phyloP scores from a whole-genome alignment of 768 basidiomycete genomes.

The Rickenella mellea region DNA sequence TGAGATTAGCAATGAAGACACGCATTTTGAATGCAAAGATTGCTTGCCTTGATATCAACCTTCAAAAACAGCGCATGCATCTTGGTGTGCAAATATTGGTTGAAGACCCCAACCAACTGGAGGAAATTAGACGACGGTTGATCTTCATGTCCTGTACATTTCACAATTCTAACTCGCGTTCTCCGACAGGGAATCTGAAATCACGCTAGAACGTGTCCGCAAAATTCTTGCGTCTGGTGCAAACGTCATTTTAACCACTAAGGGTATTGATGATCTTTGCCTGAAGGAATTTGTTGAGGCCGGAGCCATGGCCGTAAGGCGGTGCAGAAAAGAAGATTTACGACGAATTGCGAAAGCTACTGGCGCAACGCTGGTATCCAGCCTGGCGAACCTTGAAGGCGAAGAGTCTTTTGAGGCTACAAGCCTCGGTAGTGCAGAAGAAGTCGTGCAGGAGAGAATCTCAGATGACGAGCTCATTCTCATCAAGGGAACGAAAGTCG shows the following conservation, averaged over 20 bases:
- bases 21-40: conserved; percentile 91
- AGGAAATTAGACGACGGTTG: conserved; percentile 89
- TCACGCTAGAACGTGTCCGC: conserved; percentile 88
- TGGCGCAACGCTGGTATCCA: conserved; percentile 86
- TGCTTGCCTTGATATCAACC: conserved; percentile 96
- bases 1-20: conserved; percentile 84
- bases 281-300: conserved; percentile 98
- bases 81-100: conserved; percentile 95
- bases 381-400: conserved; percentile 91
- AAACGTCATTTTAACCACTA: conserved; percentile 94
- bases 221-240: conserved; percentile 95
- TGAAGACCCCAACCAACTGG: conserved; percentile 91
- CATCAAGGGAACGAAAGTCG: conserved; percentile 95
- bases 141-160: background rate
- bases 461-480: conserved; percentile 98
- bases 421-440: conserved; percentile 87
- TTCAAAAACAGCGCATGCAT: conserved; percentile 95
- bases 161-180: conserved; percentile 2
- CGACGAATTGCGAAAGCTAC: conserved; percentile 96
- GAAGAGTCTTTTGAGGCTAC: conserved; percentile 95
- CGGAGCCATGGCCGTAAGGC: conserved; percentile 95
- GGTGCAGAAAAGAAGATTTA: conserved; percentile 96
- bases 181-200: conserved; percentile 74
- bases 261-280: conserved; percentile 97
- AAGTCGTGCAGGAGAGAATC: conserved; percentile 94